These are phyloP conservation scores for Fusarium sp. DNA, from an alignment of 2,329 filamentous ascomycete genomes.

Conservation along the genomic window DNA sequence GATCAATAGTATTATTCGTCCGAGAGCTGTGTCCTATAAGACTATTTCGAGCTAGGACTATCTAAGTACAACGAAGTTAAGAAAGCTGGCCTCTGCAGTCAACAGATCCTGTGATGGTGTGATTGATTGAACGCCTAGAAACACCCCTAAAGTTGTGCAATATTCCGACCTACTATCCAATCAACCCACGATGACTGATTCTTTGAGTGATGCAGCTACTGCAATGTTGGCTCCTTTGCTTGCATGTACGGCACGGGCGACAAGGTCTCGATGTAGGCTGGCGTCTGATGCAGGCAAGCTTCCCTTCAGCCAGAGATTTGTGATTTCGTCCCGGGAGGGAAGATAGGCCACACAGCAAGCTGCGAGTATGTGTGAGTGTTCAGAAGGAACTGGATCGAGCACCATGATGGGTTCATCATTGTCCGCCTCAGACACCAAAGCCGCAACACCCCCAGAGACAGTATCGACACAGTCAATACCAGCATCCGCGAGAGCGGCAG, in stretches of 20 bases:
- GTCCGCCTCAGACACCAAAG: slow-evolving; percentile 64
- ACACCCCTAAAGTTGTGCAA: background rate
- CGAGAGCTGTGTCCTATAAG: background rate
- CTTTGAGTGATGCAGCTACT: slow-evolving; percentile 47
- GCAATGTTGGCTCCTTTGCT: slow-evolving; percentile 50
- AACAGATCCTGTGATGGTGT: background rate
- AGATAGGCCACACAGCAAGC: slow-evolving; percentile 93
- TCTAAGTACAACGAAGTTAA: background rate
- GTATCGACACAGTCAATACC: slow-evolving; percentile 96
- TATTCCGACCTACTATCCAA: background rate
- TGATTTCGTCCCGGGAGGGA: slow-evolving; percentile 87
- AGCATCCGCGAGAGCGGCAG: slow-evolving; percentile 91
- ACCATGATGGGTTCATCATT: slow-evolving; percentile 61
- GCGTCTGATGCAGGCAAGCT: slow-evolving; percentile 55
- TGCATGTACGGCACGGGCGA: slow-evolving; percentile 53
- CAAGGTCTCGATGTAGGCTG: slow-evolving; percentile 46
- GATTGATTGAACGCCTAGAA: background rate
- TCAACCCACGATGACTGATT: slow-evolving; percentile 45
- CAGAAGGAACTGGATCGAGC: slow-evolving; percentile 83
- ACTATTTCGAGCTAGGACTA: background rate
- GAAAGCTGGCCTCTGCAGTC: background rate
- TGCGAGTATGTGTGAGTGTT: slow-evolving; percentile 80
- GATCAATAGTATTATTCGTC: background rate
- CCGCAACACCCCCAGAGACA: slow-evolving; percentile 88
- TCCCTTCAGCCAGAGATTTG: slow-evolving; percentile 94